These are phyloP conservation scores for Globisporangium spiculum DNA, from an alignment of 352 stramenopile genomes.

Conservation along the genomic window DNA sequence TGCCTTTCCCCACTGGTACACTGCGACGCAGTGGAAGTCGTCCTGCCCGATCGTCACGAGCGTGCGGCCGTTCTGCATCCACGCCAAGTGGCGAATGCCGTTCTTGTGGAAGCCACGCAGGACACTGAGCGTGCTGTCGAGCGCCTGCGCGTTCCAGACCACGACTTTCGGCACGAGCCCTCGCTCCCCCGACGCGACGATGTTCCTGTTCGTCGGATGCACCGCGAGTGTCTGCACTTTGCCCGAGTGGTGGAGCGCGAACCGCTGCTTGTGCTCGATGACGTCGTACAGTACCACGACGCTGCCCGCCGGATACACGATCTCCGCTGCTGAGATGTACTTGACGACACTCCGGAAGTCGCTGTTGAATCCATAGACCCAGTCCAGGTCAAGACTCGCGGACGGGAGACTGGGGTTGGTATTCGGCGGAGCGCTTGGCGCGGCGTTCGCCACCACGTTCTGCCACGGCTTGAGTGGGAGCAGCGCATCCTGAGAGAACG, in stretches of 20 bases:
- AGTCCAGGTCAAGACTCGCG: slow-evolving; percentile 69
- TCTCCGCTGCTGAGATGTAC: slow-evolving; percentile 63
- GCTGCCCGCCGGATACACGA: slow-evolving; percentile 60
- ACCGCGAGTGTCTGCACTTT: slow-evolving; percentile 57
- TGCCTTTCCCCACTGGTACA: slow-evolving; percentile 70
- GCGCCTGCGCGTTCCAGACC: slow-evolving; percentile 50
- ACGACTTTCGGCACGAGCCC: slow-evolving; percentile 58
- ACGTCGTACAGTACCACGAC: slow-evolving; percentile 68
- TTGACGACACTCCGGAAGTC: slow-evolving; percentile 51
- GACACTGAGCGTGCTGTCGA: slow-evolving; percentile 48
- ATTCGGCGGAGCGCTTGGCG: slow-evolving; percentile 51
- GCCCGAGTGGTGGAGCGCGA: slow-evolving; percentile 59
- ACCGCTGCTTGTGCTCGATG: slow-evolving; percentile 68
- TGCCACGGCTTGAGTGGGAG: slow-evolving; percentile 56
- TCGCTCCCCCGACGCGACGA: slow-evolving; percentile 63
- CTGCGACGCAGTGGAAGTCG: slow-evolving; percentile 59
- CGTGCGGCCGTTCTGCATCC: slow-evolving; percentile 66
- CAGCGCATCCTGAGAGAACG: slow-evolving; percentile 25
- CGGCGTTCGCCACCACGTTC: slow-evolving; percentile 51
- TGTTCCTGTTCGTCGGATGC: slow-evolving; percentile 40
- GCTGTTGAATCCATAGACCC: slow-evolving; percentile 81
- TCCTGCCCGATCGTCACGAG: slow-evolving; percentile 71
- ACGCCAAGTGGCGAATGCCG: slow-evolving; percentile 65
- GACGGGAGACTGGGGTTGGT: slow-evolving; percentile 48
- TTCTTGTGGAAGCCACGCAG: slow-evolving; percentile 66